Percentiles rank a stretch among this genome's conserved stretches.
phyloP scores from a whole-genome alignment of 257 asterid species.

The Verbascum thapsus region DNA sequence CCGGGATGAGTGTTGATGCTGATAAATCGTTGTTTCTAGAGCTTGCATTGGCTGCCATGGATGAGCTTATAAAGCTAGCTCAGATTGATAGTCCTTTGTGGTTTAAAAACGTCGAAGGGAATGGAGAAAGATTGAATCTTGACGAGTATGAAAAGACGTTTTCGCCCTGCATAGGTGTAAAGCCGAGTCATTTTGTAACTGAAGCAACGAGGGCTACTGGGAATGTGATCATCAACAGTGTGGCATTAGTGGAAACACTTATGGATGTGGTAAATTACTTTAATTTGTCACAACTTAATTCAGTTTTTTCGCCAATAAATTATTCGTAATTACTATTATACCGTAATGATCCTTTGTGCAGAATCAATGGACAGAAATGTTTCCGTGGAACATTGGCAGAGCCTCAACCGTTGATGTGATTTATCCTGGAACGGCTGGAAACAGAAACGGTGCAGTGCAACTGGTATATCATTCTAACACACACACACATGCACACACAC shows the following conservation, averaged over 20 bases:
- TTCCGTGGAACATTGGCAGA: conserved; percentile 53
- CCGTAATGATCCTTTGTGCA: conserved; percentile 16
- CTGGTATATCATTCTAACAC: conserved; percentile 52
- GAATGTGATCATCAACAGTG: conserved; percentile 48
- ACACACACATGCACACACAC: not conserved
- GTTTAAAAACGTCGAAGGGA: conserved; percentile 53
- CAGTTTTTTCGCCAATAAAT: not conserved
- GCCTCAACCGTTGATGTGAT: conserved; percentile 45
- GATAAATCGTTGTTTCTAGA: conserved; percentile 55
- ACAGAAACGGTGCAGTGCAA: conserved; percentile 47
- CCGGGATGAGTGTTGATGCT: too few relatives aligned
- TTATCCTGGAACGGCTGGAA: conserved; percentile 39
- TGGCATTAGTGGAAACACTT: conserved; percentile 57
- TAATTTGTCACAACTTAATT: too few relatives aligned
- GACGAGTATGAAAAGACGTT: conserved; percentile 68
- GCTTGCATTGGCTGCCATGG: conserved; percentile 67
- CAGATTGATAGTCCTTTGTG: conserved; percentile 71
- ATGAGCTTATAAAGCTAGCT: conserved; percentile 67
- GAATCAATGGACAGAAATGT: conserved; percentile 58
- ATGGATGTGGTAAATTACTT: conserved; percentile 85
- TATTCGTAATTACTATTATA: not conserved
- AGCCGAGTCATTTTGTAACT: conserved; percentile 51
- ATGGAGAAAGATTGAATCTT: conserved; percentile 54
- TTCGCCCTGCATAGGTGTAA: conserved; percentile 60
- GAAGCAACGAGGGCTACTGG: conserved; percentile 77